Evolutionary conservation across 257 asterid species (phyloP).

Genomic region (Scutellaria minor): DNA sequence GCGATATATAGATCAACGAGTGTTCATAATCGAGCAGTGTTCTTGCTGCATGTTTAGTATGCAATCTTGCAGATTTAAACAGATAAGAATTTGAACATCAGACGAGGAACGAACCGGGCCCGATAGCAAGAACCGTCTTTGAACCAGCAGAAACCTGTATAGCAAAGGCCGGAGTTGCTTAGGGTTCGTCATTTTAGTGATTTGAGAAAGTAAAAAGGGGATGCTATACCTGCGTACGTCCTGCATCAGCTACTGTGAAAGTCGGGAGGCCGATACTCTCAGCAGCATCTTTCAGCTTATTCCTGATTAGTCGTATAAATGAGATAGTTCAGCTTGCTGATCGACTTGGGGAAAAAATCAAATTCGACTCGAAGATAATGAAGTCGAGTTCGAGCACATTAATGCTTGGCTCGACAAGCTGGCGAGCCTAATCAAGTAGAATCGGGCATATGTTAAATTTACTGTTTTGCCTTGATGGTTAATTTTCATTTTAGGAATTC

Average conservation of each 20-base stretch:
- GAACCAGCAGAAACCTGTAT: constrained; percentile 90
- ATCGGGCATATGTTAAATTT: too few relatives aligned
- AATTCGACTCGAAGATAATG: too few relatives aligned
- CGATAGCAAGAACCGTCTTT: constrained; percentile 90
- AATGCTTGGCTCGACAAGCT: too few relatives aligned
- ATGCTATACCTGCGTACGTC: constrained; percentile 85
- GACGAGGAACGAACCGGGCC: constrained; percentile 74
- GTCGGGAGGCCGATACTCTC: constrained; percentile 89
- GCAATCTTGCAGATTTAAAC: background rate
- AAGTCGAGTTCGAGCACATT: too few relatives aligned
- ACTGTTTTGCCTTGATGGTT: too few relatives aligned
- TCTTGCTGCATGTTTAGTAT: constrained; percentile 7
- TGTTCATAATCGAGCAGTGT: constrained; percentile 2
- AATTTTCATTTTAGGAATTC: too few relatives aligned
- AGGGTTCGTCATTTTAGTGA: background rate
- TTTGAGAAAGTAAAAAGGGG: background rate
- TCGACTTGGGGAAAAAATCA: too few relatives aligned
- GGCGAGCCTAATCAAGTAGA: too few relatives aligned
- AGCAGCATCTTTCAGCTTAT: constrained; percentile 87
- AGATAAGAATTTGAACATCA: background rate
- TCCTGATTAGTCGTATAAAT: constrained; percentile 50
- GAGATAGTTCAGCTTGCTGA: too few relatives aligned
- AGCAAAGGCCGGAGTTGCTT: constrained; percentile 16
- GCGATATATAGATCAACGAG: background rate
- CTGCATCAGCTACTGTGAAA: constrained; percentile 95